These are phyloP conservation scores for Begonia loranthoides DNA, from an alignment of 306 rosid genomes.

Conservation along the genomic window DNA sequence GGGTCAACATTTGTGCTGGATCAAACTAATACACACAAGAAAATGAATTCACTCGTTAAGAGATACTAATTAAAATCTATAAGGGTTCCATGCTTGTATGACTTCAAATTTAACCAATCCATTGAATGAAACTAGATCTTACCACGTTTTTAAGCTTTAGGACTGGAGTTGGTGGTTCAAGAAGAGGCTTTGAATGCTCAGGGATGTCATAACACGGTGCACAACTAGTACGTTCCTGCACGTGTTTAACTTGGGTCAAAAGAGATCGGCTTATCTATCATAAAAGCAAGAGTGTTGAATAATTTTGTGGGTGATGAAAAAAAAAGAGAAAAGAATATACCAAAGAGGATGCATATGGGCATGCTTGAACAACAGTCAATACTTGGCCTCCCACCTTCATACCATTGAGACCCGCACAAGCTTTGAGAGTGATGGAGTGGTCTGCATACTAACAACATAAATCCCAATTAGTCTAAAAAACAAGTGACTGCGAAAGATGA, in stretches of 20 bases:
- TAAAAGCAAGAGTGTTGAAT: no score
- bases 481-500: no score
- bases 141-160: slow-evolving; percentile 81
- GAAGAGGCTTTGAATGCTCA: slow-evolving; percentile 69
- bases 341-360: slow-evolving; percentile 28
- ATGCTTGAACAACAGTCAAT: slow-evolving; percentile 62
- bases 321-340: slow-evolving; percentile 20
- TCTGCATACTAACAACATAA: slow-evolving; percentile 47
- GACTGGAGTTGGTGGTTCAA: slow-evolving; percentile 53
- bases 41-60: slow-evolving; percentile 2
- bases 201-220: slow-evolving; percentile 52
- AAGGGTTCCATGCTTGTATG: neutral
- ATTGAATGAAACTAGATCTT: slow-evolving; percentile 10
- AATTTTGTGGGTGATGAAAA: no score
- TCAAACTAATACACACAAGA: slow-evolving; percentile 34
- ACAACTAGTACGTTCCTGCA: slow-evolving; percentile 41
- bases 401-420: slow-evolving; percentile 86
- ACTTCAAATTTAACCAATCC: neutral
- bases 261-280: neutral
- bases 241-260: slow-evolving; percentile 11
- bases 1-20: slow-evolving; percentile 26
- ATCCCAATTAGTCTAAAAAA: no score
- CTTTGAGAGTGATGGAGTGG: slow-evolving; percentile 62
- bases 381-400: slow-evolving; percentile 69
- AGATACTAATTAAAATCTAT: slow-evolving; percentile 4